These are phyloP conservation scores for Penicillium corylophilum DNA, from an alignment of 2,329 filamentous ascomycete species.

Conservation along the genomic window DNA sequence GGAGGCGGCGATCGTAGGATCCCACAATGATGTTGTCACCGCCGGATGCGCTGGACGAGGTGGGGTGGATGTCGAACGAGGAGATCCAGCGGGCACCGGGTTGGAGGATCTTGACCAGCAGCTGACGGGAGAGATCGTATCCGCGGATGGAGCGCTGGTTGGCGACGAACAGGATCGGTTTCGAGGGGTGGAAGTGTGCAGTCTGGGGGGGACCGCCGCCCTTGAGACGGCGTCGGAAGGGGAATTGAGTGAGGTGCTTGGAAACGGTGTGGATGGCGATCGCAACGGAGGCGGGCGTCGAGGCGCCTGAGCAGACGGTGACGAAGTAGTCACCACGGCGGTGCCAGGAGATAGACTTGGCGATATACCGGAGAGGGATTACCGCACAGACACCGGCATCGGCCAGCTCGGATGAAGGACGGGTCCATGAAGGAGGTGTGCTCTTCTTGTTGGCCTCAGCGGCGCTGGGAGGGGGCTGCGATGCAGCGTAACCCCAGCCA, in stretches of 20 bases:
- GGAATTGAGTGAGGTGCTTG: conserved; percentile 91
- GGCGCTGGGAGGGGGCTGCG: conserved; percentile 52
- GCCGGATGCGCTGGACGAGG: conserved; percentile 83
- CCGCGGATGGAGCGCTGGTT: conserved; percentile 90
- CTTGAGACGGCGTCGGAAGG: conserved; percentile 72
- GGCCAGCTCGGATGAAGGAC: conserved; percentile 71
- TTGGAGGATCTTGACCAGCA: conserved; percentile 88
- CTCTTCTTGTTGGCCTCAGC: conserved; percentile 62
- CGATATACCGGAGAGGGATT: conserved; percentile 72
- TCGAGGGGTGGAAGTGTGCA: conserved; percentile 90
- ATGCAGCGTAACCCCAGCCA: conserved; percentile 91
- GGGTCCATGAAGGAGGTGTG: conserved; percentile 76
- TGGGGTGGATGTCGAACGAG: conserved; percentile 85
- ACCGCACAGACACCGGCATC: conserved; percentile 75
- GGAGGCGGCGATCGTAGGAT: conserved; percentile 86
- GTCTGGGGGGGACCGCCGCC: conserved; percentile 77
- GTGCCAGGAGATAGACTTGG: conserved; percentile 93
- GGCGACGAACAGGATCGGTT: conserved; percentile 92
- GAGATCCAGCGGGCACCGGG: conserved; percentile 95
- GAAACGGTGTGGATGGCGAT: conserved; percentile 93
- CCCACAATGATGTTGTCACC: conserved; percentile 94
- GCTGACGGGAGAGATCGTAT: conserved; percentile 89
- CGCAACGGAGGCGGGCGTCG: conserved; percentile 56
- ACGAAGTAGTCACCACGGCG: conserved; percentile 90
- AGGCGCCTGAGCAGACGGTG: conserved; percentile 72